Percentiles rank a stretch among this genome's conserved stretches.
These are phyloP conservation scores for Termitomyces sp. DNA, from an alignment of 768 basidiomycete species.

Conservation along the genomic window DNA sequence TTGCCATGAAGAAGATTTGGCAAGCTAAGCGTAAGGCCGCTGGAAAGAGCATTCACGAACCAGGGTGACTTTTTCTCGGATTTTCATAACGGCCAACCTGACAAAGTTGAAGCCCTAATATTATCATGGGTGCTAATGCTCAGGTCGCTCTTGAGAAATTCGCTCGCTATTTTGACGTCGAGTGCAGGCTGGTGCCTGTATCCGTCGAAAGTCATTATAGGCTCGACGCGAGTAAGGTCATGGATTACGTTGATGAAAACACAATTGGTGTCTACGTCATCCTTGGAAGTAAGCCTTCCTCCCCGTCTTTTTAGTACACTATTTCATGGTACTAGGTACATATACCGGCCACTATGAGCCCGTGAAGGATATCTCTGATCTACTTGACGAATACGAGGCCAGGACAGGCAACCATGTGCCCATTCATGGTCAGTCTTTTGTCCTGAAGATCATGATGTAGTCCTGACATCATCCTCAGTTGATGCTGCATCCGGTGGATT, in stretches of 20 bases:
- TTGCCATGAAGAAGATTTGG: conserved; percentile 75
- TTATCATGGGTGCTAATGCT: conserved; percentile 68
- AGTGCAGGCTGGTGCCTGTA: conserved; percentile 52
- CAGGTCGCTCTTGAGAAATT: conserved; percentile 76
- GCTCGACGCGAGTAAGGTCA: conserved; percentile 58
- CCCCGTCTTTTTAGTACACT: conserved; percentile 26
- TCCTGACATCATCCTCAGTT: conserved; percentile 41
- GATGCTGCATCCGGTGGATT: conserved; percentile 70
- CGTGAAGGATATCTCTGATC: conserved; percentile 79
- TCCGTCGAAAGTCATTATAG: conserved; percentile 49
- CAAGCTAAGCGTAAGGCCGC: conserved; percentile 62
- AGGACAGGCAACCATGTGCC: conserved; percentile 58
- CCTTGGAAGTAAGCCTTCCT: conserved; percentile 31
- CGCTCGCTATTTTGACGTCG: conserved; percentile 69
- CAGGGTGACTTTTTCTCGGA: conserved; percentile 44
- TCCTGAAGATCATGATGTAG: conserved; percentile 29
- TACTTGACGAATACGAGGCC: conserved; percentile 62
- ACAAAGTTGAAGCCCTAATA: conserved; percentile 44
- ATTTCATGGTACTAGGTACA: conserved; percentile 27
- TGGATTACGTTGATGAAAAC: conserved; percentile 70
- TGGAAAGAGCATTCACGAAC: conserved; percentile 70
- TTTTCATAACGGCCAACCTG: neutral
- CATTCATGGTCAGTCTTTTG: conserved; percentile 59
- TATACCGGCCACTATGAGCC: conserved; percentile 78
- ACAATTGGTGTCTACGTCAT: conserved; percentile 68